Conservation (phyloP, 306 rosid species). For the Quercus berberidifolia region DNA sequence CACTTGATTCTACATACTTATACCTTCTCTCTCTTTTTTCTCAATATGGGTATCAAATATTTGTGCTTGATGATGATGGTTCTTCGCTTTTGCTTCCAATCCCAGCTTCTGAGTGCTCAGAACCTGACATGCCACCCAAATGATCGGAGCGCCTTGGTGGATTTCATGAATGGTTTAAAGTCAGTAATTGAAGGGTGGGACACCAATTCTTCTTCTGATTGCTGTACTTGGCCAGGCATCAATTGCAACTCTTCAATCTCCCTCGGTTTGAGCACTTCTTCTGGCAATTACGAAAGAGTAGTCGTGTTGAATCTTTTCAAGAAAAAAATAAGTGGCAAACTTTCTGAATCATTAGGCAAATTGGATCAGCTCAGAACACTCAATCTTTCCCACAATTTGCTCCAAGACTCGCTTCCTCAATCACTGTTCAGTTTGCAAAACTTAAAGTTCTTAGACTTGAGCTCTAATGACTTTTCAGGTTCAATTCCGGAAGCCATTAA, state of each 20-base stretch:
- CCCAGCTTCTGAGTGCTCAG: not conserved
- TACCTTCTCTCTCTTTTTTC: not conserved
- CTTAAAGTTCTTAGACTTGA: slow-evolving; percentile 33
- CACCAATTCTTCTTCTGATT: slow-evolving; percentile 15
- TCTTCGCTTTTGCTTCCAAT: slow-evolving; percentile 18
- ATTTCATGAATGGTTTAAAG: not conserved
- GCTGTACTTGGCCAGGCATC: slow-evolving; percentile 44
- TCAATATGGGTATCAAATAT: slow-evolving; percentile 22
- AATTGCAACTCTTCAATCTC: slow-evolving; percentile 27
- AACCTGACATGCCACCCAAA: not conserved
- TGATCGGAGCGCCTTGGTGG: not conserved
- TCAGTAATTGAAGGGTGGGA: not conserved
- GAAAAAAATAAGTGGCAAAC: slow-evolving; percentile 22
- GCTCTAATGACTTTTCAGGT: slow-evolving; percentile 32
- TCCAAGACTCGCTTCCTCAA: slow-evolving; percentile 26
- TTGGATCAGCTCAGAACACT: slow-evolving; percentile 38
- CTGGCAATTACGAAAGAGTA: slow-evolving; percentile 21
- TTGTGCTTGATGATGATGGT: slow-evolving; percentile 24
- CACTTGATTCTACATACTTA: slow-evolving; percentile 9
- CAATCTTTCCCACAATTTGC: slow-evolving; percentile 40
- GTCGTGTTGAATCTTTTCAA: slow-evolving; percentile 29
- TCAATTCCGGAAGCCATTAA: slow-evolving; percentile 9
- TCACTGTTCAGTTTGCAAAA: slow-evolving; percentile 28
- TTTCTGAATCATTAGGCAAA: slow-evolving; percentile 31
- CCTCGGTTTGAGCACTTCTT: slow-evolving; percentile 6